Percentiles rank a stretch among this genome's conserved stretches.
These are phyloP conservation scores for Chlamydomonas reinhardtii DNA, from an alignment of 163 green algal species.

Conservation along the genomic window DNA sequence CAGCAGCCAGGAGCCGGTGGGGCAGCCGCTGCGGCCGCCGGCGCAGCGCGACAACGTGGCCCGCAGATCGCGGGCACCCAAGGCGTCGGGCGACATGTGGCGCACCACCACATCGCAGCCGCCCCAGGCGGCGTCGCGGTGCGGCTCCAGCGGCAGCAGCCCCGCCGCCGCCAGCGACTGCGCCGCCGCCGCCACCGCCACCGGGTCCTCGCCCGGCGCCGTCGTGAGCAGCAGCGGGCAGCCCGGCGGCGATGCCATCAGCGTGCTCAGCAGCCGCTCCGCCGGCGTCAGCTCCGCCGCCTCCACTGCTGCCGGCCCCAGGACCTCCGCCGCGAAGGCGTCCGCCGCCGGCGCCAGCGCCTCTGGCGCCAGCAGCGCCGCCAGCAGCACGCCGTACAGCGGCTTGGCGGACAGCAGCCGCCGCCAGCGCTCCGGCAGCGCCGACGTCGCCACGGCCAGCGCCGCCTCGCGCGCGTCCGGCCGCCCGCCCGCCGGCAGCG, in stretches of 20 bases:
- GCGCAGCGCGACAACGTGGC: constrained; percentile 7
- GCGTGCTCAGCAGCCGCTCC: constrained; percentile 42
- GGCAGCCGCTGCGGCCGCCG: not conserved
- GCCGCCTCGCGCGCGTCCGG: not conserved
- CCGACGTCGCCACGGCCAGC: not conserved
- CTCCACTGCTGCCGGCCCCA: constrained; percentile 9
- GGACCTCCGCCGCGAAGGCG: constrained; percentile 21
- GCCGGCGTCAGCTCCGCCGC: constrained; percentile 29
- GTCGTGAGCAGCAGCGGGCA: constrained; percentile 37
- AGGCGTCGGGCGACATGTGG: constrained; percentile 5
- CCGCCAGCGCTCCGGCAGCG: constrained; percentile 38
- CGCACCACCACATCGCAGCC: constrained; percentile 21
- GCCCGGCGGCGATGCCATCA: constrained; percentile 33
- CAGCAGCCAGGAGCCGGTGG: constrained; percentile 46
- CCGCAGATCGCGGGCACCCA: not conserved
- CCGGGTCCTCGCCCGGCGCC: constrained; percentile 21
- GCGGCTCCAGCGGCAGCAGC: constrained; percentile 30
- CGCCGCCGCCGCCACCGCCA: constrained; percentile 39
- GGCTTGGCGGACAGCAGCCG: constrained; percentile 11
- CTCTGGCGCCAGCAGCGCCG: constrained; percentile 26
- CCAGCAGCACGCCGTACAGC: constrained; percentile 30
- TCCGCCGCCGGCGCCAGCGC: constrained; percentile 31
- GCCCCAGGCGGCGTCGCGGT: constrained; percentile 35
- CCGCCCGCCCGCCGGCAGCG: constrained; percentile 1
- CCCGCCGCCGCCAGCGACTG: constrained; percentile 17